These are phyloP conservation scores for Leccinum subtestaceum DNA, from an alignment of 768 basidiomycete species.

Conservation along the genomic window DNA sequence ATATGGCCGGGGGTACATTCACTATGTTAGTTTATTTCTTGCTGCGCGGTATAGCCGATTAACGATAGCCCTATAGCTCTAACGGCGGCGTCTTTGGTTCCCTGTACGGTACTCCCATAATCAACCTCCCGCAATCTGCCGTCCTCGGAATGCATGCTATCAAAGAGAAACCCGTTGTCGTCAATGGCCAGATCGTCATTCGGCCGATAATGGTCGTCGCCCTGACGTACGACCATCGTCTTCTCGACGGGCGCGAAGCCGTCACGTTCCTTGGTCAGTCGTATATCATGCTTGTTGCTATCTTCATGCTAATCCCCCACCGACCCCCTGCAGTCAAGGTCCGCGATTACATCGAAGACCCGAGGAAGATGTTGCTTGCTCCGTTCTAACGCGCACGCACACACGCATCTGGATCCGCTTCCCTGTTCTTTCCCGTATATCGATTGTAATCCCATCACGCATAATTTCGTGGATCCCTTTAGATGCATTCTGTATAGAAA, in stretches of 20 bases:
- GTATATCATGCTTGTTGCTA: background rate
- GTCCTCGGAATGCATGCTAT: constrained; percentile 97
- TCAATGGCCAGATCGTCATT: constrained; percentile 93
- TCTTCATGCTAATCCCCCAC: constrained; percentile 1
- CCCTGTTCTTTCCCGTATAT: background rate
- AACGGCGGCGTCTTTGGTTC: constrained; percentile 99
- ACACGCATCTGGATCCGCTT: background rate
- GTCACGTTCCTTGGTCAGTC: constrained; percentile 93
- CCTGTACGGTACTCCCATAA: constrained; percentile 97
- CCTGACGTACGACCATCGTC: constrained; percentile 91
- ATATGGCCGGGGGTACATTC: constrained; percentile 98
- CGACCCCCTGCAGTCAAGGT: constrained; percentile 61
- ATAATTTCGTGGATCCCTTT: constrained; percentile 13
- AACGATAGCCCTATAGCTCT: constrained; percentile 53
- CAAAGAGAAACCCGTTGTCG: constrained; percentile 87
- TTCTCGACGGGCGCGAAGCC: constrained; percentile 94
- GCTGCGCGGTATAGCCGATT: background rate
- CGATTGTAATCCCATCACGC: constrained; percentile 9
- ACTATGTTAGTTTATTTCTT: constrained; percentile 69
- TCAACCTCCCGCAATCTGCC: constrained; percentile 93
- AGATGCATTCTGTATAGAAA: constrained; percentile 7
- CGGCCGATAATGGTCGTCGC: constrained; percentile 96
- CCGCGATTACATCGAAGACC: constrained; percentile 93
- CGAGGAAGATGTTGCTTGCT: constrained; percentile 82
- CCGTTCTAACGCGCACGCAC: constrained; percentile 11